These are phyloP conservation scores for Pythium brassicae DNA, from an alignment of 352 stramenopile species.

Conservation along the genomic window DNA sequence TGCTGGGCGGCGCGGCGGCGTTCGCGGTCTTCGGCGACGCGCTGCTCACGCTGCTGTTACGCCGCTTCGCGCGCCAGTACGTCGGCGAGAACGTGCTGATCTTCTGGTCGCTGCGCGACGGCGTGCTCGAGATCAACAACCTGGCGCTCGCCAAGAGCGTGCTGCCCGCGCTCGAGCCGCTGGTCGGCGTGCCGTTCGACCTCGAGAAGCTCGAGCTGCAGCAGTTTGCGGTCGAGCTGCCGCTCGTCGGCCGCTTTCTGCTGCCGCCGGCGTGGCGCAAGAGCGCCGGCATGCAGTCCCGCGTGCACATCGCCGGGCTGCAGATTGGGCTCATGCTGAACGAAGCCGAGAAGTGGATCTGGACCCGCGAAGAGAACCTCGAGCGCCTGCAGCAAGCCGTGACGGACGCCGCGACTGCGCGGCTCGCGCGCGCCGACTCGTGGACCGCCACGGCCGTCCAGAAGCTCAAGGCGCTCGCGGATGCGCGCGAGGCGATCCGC, in stretches of 20 bases:
- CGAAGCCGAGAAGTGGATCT: conserved; percentile 74
- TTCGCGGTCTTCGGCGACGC: conserved; percentile 52
- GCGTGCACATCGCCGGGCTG: conserved; percentile 47
- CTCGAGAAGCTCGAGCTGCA: conserved; percentile 61
- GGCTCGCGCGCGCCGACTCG: conserved; percentile 41
- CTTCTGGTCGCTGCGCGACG: conserved; percentile 56
- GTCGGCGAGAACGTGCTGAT: conserved; percentile 58
- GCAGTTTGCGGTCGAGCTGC: conserved; percentile 47
- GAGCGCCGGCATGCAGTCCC: conserved; percentile 33
- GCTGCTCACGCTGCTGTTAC: conserved; percentile 53
- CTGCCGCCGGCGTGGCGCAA: conserved; percentile 9
- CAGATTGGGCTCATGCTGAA: conserved; percentile 56
- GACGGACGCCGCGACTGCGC: conserved; percentile 41
- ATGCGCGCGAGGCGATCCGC: conserved; percentile 25
- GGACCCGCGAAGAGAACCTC: conserved; percentile 58
- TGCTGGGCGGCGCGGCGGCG: conserved; percentile 17
- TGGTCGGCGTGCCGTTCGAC: conserved; percentile 53
- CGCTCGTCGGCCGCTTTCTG: conserved; percentile 38
- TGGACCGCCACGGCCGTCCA: conserved; percentile 56
- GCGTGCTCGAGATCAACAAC: conserved; percentile 55
- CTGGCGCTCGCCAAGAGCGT: conserved; percentile 36
- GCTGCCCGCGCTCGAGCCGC: conserved; percentile 51
- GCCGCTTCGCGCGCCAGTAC: conserved; percentile 30
- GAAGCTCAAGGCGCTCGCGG: conserved; percentile 59
- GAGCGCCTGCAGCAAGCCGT: conserved; percentile 48